phyloP scores from a whole-genome alignment of 192 early-diverging fungal genomes.

The Backusella mclennaniae region DNA sequence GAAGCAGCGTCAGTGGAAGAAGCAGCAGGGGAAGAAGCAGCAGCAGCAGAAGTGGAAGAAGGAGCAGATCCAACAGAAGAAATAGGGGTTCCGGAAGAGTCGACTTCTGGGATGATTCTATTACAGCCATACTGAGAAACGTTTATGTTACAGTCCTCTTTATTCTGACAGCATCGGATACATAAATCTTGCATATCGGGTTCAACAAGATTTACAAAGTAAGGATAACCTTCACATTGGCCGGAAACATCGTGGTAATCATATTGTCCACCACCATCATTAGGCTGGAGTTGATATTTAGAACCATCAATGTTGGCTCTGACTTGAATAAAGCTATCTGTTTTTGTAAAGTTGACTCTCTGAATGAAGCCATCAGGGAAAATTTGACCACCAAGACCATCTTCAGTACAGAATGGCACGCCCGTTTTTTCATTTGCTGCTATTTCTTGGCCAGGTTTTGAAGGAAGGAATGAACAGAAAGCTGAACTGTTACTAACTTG shows the following conservation, averaged over 20 bases:
- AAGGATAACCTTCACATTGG: slow-evolving; percentile 27
- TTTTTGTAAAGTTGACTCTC: slow-evolving; percentile 31
- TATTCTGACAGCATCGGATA: slow-evolving; percentile 35
- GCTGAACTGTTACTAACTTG: neutral
- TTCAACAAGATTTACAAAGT: slow-evolving; percentile 38
- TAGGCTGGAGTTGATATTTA: slow-evolving; percentile 28
- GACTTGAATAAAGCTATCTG: slow-evolving; percentile 41
- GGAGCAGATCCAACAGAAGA: neutral
- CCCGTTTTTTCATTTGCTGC: slow-evolving; percentile 40
- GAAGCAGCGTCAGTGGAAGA: neutral
- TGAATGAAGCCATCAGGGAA: slow-evolving; percentile 50
- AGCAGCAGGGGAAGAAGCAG: neutral
- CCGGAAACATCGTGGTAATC: slow-evolving; percentile 10
- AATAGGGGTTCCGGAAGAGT: neutral
- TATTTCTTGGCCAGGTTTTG: slow-evolving; percentile 30
- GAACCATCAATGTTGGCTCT: slow-evolving; percentile 46
- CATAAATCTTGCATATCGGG: slow-evolving; percentile 28
- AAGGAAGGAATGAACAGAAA: slow-evolving; percentile 40
- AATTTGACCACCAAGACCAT: slow-evolving; percentile 22
- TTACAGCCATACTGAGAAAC: slow-evolving; percentile 38
- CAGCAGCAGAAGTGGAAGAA: neutral
- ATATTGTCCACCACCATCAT: slow-evolving; percentile 50
- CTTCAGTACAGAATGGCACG: slow-evolving; percentile 46
- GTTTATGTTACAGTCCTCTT: slow-evolving; percentile 20
- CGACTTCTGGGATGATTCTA: slow-evolving; percentile 44